Base-by-base conservation (phyloP, 1,139 yeast species). In the Lodderomyces metapsilosis region DNA sequence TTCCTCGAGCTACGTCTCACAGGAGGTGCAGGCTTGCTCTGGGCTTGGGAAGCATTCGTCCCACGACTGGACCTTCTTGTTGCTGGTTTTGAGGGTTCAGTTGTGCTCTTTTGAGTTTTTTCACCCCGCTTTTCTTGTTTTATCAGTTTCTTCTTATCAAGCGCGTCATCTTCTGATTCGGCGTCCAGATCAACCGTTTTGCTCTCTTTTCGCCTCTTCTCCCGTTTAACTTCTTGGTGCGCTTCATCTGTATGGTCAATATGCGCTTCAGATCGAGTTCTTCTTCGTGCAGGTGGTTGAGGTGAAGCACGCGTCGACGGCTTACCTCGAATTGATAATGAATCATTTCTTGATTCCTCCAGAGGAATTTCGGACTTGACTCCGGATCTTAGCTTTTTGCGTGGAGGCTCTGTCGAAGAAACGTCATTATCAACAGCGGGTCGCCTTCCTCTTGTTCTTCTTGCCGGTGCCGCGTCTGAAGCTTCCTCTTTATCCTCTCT, bases 361-460 rank as follows among this genome's bases (percentile, higher is more conserved):
- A 43, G 37, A 6, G 39, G 33, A 6, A 43, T 48, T 34, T 56
- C 64, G 18, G 56, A 45, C 42, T 55, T 59, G 8, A 62, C 62
- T 4, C 51, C 44, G 1, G 61, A 58, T 21, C 69, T 50, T 2
- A 67, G 62, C 22, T 69, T 50, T 43, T 64, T 65, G 46, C 60
- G 59, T 2, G 59, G 48, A 10, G 49, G 54, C 15, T 47, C 56
- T 10, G n/a, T 15, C 15, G 32, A 15, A 10, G n/a, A 2, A 15
- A 8, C 18, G 15, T 28, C 32, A 18, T 28, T 13, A 28, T 28
- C 32, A 3, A 4, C 32, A 10, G 8, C 11, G n/a, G 13, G 32
- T 15, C 32, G 13, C 3, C 32, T 13, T 49, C 56, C 47, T 34
- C 50, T 46, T 17, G 50, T 49, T 36, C 53, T 38, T 34, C 45